Evolutionary conservation across 805 yeast species (phyloP).

Genomic region (Helenozyma baotianmanensis): DNA sequence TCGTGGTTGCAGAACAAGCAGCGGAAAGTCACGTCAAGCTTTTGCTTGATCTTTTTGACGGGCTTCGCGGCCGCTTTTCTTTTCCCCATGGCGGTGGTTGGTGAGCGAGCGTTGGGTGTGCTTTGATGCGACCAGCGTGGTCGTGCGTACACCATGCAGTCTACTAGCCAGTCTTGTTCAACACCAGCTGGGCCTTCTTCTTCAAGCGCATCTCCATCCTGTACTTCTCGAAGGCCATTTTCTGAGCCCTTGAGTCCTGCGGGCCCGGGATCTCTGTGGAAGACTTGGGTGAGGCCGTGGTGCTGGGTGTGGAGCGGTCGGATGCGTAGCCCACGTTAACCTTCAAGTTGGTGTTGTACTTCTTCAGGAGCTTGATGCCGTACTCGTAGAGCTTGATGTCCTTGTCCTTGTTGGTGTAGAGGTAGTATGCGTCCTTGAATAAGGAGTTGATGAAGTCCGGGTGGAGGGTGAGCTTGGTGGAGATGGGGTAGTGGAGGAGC

Average conservation of each 20-base stretch:
- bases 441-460: conserved; percentile 22
- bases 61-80: conserved; percentile 79
- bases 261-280: conserved; percentile 7
- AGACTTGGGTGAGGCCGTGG: conserved; percentile 20
- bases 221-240: conserved; percentile 40
- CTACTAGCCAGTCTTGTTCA: background rate
- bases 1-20: conserved; percentile 96
- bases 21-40: conserved; percentile 74
- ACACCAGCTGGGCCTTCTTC: conserved; percentile 30
- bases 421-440: conserved; percentile 30
- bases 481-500: conserved; percentile 47
- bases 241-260: conserved; percentile 26
- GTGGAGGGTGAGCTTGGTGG: conserved; percentile 9
- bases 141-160: background rate
- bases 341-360: conserved; percentile 35
- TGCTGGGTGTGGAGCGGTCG: conserved; percentile 8
- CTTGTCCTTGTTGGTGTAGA: conserved; percentile 28
- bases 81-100: conserved; percentile 50
- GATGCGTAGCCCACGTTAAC: conserved; percentile 16
- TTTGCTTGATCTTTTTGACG: conserved; percentile 70
- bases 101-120: background rate
- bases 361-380: conserved; percentile 39
- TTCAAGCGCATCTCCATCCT: conserved; percentile 45
- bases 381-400: conserved; percentile 35
- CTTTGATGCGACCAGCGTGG: background rate